A percentile compares a stretch with the other conserved stretches of the same genome.
Conservation (phyloP, 176 grass and related monocot genomes). For the Luzula sylvatica region DNA sequence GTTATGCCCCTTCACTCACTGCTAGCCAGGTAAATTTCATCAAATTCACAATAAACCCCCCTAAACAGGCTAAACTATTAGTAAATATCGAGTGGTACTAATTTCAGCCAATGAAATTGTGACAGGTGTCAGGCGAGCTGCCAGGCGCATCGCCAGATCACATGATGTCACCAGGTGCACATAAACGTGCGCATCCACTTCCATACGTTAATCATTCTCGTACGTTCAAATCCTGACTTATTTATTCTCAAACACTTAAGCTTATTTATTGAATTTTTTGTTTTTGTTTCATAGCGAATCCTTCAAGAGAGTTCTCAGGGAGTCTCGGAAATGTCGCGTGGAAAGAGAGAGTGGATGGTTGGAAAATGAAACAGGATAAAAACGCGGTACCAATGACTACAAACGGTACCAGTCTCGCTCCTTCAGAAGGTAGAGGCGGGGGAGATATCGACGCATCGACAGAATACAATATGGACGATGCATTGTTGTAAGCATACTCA, state of each 20-base stretch:
- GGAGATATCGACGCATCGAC: constrained; percentile 85
- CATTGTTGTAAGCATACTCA: constrained; percentile 59
- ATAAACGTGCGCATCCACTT: constrained; percentile 64
- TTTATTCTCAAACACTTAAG: not conserved
- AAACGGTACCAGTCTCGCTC: constrained; percentile 89
- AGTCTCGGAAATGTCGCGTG: constrained; percentile 87
- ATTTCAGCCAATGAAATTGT: constrained; percentile 6
- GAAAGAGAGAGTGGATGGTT: constrained; percentile 99
- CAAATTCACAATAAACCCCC: too few relatives aligned
- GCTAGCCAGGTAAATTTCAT: constrained; percentile 54
- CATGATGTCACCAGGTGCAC: constrained; percentile 83
- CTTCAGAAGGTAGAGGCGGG: constrained; percentile 72
- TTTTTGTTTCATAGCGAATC: constrained; percentile 51
- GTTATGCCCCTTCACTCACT: constrained; percentile 62
- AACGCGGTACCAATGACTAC: constrained; percentile 59
- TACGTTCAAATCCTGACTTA: constrained; percentile 24
- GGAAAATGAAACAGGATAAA: constrained; percentile 99
- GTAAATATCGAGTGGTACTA: too few relatives aligned
- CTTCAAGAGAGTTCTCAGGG: constrained; percentile 86
- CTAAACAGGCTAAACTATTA: too few relatives aligned
- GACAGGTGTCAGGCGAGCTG: constrained; percentile 77
- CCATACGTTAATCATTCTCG: constrained; percentile 67
- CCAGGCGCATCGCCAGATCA: constrained; percentile 75
- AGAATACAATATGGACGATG: constrained; percentile 93
- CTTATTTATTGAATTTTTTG: constrained; percentile 11